Evolutionary conservation across 208 protist species (phyloP).

Genomic region (Sergeia podlipaevii): DNA sequence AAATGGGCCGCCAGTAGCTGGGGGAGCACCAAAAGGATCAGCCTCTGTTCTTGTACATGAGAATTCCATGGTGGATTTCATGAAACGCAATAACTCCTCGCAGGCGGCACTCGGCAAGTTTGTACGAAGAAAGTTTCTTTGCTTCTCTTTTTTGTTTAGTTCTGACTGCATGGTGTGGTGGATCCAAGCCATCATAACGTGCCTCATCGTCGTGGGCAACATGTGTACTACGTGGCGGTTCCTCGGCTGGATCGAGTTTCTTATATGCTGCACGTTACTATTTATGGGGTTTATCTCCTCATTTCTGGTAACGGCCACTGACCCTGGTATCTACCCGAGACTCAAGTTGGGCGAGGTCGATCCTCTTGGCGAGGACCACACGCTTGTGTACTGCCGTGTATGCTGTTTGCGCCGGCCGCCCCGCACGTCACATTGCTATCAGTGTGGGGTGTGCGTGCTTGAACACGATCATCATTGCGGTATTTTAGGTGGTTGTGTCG

Average conservation of each 20-base stretch:
- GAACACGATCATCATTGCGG: slow-evolving; percentile 85
- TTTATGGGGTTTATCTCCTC: slow-evolving; percentile 34
- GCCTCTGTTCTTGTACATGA: no score
- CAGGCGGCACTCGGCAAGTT: slow-evolving; percentile 34
- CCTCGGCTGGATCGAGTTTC: slow-evolving; percentile 31
- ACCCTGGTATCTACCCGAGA: slow-evolving; percentile 59
- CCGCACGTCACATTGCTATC: slow-evolving; percentile 72
- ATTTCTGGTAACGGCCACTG: slow-evolving; percentile 45
- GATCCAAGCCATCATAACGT: slow-evolving; percentile 39
- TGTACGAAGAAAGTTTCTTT: background rate
- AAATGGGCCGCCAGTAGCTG: no score
- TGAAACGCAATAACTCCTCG: slow-evolving; percentile 32
- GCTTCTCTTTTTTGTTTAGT: slow-evolving; percentile 24
- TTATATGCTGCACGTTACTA: slow-evolving; percentile 29
- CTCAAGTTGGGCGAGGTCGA: slow-evolving; percentile 52
- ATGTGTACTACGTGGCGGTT: slow-evolving; percentile 47
- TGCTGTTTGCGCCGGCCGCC: slow-evolving; percentile 52
- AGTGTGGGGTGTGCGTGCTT: slow-evolving; percentile 74
- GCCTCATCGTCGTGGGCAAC: slow-evolving; percentile 38
- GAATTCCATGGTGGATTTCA: no score
- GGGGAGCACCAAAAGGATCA: no score
- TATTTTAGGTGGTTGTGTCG: slow-evolving; percentile 74
- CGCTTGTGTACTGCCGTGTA: slow-evolving; percentile 41
- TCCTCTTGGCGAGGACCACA: slow-evolving; percentile 33
- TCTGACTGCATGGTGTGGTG: slow-evolving; percentile 17